These are phyloP conservation scores for Cucumis melo DNA, from an alignment of 306 rosid genomes.

Conservation along the genomic window DNA sequence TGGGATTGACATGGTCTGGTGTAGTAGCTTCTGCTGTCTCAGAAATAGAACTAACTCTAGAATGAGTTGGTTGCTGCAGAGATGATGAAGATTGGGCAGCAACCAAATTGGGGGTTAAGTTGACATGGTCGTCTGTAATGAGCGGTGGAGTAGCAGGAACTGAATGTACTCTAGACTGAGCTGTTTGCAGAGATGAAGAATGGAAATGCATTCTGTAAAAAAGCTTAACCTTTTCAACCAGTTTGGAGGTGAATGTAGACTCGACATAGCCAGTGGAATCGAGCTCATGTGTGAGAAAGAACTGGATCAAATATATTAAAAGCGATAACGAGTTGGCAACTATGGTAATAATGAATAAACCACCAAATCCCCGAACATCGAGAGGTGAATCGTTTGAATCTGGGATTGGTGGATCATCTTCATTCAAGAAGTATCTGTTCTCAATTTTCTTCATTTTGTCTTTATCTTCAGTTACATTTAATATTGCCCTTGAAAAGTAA, in stretches of 20 bases:
- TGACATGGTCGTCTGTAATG: too few species aligned
- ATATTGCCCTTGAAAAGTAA: conserved; percentile 27
- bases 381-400: background rate
- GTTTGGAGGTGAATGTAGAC: background rate
- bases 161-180: background rate
- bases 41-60: too few species aligned
- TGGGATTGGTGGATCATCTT: background rate
- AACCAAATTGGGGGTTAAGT: too few species aligned
- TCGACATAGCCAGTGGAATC: background rate
- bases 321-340: background rate
- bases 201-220: background rate
- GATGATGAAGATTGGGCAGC: too few species aligned
- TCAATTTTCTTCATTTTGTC: background rate
- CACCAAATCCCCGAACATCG: background rate
- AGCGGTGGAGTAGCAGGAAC: background rate
- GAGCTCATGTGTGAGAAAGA: background rate
- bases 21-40: too few species aligned
- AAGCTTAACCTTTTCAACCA: too few species aligned
- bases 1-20: too few species aligned
- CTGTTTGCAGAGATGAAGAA: background rate
- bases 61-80: too few species aligned
- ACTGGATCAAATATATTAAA: background rate
- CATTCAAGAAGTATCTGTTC: background rate
- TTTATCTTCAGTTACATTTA: conserved; percentile 14
- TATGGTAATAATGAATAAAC: background rate